Evolutionary conservation across 2,329 filamentous ascomycete genomes (phyloP).

Genomic region (Fusarium illudens): DNA sequence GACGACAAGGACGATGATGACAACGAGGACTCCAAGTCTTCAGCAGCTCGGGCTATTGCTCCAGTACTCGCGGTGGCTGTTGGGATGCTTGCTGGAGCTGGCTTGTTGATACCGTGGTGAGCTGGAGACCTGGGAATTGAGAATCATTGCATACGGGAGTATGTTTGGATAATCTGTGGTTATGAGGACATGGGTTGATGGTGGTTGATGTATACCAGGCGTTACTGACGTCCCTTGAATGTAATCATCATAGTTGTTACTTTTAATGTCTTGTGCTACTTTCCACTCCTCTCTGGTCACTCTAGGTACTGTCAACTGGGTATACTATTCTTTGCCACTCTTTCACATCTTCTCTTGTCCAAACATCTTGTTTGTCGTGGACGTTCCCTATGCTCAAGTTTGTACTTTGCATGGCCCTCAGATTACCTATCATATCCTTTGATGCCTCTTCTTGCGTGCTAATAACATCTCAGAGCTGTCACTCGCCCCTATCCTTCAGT

Average conservation of each 20-base stretch:
- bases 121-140: background rate
- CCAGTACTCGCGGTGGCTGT: background rate
- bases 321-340: background rate
- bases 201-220: background rate
- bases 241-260: background rate
- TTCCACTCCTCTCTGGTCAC: too few relatives aligned
- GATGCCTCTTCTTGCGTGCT: background rate
- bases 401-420: background rate
- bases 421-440: background rate
- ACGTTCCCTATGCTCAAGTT: background rate
- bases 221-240: background rate
- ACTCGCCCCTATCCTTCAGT: background rate
- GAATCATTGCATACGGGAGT: background rate
- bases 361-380: background rate
- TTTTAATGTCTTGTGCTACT: background rate
- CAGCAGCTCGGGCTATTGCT: background rate
- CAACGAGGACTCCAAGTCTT: background rate
- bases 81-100: slow-evolving; percentile 21
- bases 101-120: slow-evolving; percentile 30
- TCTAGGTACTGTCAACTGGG: background rate
- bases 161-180: background rate
- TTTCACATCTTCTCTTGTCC: background rate
- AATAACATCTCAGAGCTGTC: background rate
- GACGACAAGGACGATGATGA: background rate
- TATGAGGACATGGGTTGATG: background rate